These are phyloP conservation scores for Botryotinia globosa DNA, from an alignment of 2,329 filamentous ascomycete genomes.

Conservation along the genomic window DNA sequence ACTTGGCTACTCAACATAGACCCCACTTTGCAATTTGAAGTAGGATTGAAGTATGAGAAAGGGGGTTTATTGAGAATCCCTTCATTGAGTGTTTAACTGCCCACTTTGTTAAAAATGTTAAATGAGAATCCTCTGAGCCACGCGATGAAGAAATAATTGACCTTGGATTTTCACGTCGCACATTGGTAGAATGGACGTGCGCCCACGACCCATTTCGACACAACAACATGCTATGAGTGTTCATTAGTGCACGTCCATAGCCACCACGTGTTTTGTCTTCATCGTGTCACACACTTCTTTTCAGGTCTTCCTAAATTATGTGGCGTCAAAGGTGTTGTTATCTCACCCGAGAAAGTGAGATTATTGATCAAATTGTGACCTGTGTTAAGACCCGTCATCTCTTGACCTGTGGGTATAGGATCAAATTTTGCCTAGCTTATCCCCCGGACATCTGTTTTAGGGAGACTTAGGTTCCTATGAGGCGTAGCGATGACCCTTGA, in stretches of 20 bases:
- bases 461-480: background rate
- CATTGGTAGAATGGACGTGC: background rate
- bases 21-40: background rate
- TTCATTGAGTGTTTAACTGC: background rate
- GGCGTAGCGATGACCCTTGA: background rate
- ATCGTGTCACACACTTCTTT: background rate
- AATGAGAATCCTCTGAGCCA: background rate
- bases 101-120: background rate
- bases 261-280: background rate
- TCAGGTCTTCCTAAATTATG: background rate
- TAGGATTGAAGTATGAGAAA: slow-evolving; percentile 9
- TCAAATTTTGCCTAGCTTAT: background rate
- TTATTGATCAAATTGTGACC: background rate
- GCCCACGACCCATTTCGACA: background rate
- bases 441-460: background rate
- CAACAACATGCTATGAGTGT: background rate
- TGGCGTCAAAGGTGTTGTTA: slow-evolving; percentile 2
- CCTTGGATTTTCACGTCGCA: background rate
- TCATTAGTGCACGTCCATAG: background rate
- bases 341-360: background rate
- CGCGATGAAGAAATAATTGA: background rate
- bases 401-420: background rate
- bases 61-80: background rate
- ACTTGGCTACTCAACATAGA: slow-evolving; percentile 1
- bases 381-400: background rate